Evolutionary conservation across 1,139 yeast species (phyloP).

Genomic region (Saccharomyces hybrid): DNA sequence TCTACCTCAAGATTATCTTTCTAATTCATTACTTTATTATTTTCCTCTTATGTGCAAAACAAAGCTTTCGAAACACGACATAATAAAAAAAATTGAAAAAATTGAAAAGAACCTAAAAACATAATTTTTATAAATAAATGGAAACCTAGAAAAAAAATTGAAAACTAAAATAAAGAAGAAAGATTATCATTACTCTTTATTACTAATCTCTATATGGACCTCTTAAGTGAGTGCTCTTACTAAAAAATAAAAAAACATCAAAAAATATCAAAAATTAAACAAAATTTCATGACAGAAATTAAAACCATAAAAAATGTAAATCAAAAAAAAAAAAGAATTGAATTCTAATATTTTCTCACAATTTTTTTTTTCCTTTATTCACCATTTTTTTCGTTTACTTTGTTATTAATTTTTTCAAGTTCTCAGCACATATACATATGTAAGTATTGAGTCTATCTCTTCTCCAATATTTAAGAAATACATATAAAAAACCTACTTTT

Average conservation of each 20-base stretch:
- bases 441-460: neutral
- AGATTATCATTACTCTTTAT: neutral
- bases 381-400: slow-evolving; percentile 2
- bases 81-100: neutral
- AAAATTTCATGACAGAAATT: neutral
- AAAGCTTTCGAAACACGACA: neutral
- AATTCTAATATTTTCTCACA: too few relatives aligned
- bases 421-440: neutral
- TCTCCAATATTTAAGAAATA: neutral
- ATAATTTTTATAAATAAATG: too few relatives aligned
- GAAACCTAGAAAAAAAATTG: neutral
- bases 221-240: slow-evolving; percentile 10
- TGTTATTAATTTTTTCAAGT: slow-evolving; percentile 1
- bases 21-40: neutral
- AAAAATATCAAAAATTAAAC: neutral
- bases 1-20: neutral
- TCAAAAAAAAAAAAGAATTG: too few relatives aligned
- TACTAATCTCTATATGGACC: slow-evolving; percentile 7
- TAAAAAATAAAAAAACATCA: neutral
- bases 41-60: neutral
- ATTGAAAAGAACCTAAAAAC: neutral
- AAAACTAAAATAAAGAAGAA: neutral
- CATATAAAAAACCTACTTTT: neutral
- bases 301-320: neutral
- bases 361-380: too few relatives aligned